These are phyloP conservation scores for Plantago ovata DNA, from an alignment of 257 asterid species.

Conservation along the genomic window DNA sequence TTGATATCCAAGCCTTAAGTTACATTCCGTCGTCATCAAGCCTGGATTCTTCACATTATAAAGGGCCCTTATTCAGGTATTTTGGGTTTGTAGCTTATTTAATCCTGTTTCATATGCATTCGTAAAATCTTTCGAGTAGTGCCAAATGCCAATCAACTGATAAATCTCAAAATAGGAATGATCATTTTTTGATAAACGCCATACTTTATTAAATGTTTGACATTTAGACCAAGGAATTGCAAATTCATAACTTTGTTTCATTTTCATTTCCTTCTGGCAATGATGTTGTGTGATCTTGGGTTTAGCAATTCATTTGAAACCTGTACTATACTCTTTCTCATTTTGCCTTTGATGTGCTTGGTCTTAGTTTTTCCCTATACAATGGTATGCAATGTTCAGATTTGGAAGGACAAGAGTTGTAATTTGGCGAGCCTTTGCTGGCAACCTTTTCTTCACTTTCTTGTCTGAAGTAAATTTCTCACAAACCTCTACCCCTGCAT, in stretches of 20 bases:
- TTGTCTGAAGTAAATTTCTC: not conserved
- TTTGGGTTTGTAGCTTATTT: constrained; percentile 11
- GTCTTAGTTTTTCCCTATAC: not conserved
- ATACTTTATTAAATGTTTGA: not conserved
- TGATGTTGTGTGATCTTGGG: not conserved
- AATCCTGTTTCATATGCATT: not conserved
- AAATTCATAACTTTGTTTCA: not conserved
- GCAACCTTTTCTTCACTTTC: not conserved
- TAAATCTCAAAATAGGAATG: too few relatives aligned
- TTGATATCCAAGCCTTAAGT: constrained; percentile 49
- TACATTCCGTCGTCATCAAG: constrained; percentile 43
- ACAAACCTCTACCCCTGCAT: not conserved
- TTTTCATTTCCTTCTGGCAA: not conserved
- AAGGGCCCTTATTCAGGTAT: constrained; percentile 74
- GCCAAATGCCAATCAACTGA: not conserved
- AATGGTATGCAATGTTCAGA: not conserved
- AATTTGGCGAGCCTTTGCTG: not conserved
- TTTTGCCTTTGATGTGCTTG: not conserved
- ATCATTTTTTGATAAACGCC: too few relatives aligned
- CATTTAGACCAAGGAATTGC: not conserved
- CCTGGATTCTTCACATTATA: constrained; percentile 40
- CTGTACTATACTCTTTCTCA: not conserved
- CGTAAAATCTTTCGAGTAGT: not conserved
- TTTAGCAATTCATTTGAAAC: not conserved
- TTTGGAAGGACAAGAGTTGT: constrained; percentile 2